Evolutionary conservation across 352 stramenopile genomes (phyloP), one percentile per base, ranked within the genome.

Genomic region (Halophytophthora batemanensis): DNA sequence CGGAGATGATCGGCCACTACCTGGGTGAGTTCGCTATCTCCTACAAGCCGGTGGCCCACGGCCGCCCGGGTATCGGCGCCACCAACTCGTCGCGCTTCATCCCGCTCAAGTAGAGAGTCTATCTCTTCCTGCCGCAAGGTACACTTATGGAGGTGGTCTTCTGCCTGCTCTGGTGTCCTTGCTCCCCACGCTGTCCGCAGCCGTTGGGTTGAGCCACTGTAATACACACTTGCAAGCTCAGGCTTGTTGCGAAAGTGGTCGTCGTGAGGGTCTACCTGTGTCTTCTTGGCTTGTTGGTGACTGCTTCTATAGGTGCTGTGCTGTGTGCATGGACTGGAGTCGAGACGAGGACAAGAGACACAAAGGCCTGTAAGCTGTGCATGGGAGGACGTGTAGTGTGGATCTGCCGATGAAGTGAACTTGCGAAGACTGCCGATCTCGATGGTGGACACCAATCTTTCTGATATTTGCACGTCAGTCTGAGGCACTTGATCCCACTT

Each of bases 1-100:
- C 97, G 25, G 97, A 99, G 77, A 99, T 99, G 97, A 96, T 99
- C 55, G 97, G 97, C 58, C 97, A 99, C 91, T 99, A 99, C 84
- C 89, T 99, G 40, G 97, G 94, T 81, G 97, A 99, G 80, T 99
- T 99, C 71, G 97, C 96, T 64, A 99, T 99, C 82, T 98, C 97
- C 31, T 95, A 93, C 79, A 98, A 98, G 88, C 96, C 96, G 49
- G 96, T 99, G 43, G 90, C 94, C 69, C 96, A 99, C 85, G 96
- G 97, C 83, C 95, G 97, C 80, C 97, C 97, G 63, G 97, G 97
- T 96, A 98, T 99, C 63, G 97, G 95, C 53, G 96, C 96, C 45
- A 98, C 96, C 49, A 97, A 98, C 79, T 91, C 93, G 74, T 95
- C 89, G 53, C 92, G 97, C 76, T 99, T 99, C 88, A 99, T 99